phyloP scores from a whole-genome alignment of 2,329 filamentous ascomycete genomes.

The Pseudogymnoascus sp. region DNA sequence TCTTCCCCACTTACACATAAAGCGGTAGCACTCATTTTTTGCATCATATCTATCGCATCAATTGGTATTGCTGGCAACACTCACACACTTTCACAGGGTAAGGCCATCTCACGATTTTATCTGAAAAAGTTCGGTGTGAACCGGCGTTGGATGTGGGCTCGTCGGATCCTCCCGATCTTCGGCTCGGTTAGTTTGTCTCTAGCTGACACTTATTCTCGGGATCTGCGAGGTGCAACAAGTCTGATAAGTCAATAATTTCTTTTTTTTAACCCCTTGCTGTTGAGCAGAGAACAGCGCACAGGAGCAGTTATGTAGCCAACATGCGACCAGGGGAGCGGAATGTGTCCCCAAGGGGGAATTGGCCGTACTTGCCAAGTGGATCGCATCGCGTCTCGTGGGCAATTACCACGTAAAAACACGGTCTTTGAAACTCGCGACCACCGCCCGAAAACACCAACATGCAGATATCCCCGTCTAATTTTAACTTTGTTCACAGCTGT shows the following conservation, averaged over 20 bases:
- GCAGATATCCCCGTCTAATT: background rate
- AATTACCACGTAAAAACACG: background rate
- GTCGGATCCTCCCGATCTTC: background rate
- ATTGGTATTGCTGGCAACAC: too few species aligned
- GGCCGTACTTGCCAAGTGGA: background rate
- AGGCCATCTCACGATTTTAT: too few species aligned
- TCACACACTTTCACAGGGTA: too few species aligned
- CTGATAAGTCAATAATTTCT: background rate
- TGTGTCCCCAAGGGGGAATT: background rate
- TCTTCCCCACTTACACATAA: too few species aligned
- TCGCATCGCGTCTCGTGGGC: background rate
- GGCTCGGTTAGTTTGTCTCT: background rate
- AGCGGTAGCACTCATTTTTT: too few species aligned
- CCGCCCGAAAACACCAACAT: background rate
- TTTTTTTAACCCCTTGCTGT: background rate
- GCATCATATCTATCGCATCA: too few species aligned
- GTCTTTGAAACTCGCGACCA: background rate
- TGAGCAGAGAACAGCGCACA: background rate
- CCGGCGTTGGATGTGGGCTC: too few species aligned
- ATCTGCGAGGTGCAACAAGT: background rate
- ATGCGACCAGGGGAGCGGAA: background rate
- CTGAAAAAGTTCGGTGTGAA: too few species aligned
- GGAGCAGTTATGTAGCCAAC: background rate
- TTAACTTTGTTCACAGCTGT: background rate
- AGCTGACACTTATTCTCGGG: background rate